Percentiles rank a stretch among this genome's conserved stretches.
phyloP scores from a whole-genome alignment of 1,139 yeast species.

The Yamadazyma triangularis region DNA sequence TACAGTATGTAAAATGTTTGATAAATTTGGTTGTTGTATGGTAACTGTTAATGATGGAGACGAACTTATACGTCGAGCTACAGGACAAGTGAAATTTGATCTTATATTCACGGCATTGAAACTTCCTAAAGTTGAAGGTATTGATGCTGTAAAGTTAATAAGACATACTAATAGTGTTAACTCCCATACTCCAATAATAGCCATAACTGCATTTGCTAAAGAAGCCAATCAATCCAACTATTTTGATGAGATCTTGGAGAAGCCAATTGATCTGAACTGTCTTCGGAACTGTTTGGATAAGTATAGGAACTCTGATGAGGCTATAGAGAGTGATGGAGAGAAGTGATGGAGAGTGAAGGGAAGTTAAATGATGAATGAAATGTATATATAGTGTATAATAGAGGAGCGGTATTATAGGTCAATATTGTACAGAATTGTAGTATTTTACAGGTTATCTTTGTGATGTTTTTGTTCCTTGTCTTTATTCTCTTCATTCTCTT shows the following conservation, averaged over 20 bases:
- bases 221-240: constrained; percentile 58
- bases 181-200: constrained; percentile 72
- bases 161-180: constrained; percentile 75
- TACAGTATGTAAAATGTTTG: constrained; percentile 60
- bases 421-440: no score
- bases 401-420: neutral
- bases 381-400: constrained; percentile 1
- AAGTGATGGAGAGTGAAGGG: no score
- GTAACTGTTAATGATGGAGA: constrained; percentile 78
- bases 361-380: no score
- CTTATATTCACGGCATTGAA: constrained; percentile 73
- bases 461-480: no score
- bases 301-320: constrained; percentile 20
- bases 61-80: constrained; percentile 75
- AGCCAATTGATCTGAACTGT: constrained; percentile 53
- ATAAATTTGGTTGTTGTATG: constrained; percentile 74
- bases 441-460: no score
- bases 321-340: constrained; percentile 24
- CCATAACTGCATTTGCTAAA: constrained; percentile 66
- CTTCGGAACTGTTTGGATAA: constrained; percentile 21
- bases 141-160: constrained; percentile 75
- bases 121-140: constrained; percentile 61
- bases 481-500: no score
- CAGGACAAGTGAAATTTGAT: constrained; percentile 82
- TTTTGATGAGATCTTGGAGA: constrained; percentile 71